Evolutionary conservation across 2,329 filamentous ascomycete species (phyloP).

Genomic region (Aspergillus intermedius): DNA sequence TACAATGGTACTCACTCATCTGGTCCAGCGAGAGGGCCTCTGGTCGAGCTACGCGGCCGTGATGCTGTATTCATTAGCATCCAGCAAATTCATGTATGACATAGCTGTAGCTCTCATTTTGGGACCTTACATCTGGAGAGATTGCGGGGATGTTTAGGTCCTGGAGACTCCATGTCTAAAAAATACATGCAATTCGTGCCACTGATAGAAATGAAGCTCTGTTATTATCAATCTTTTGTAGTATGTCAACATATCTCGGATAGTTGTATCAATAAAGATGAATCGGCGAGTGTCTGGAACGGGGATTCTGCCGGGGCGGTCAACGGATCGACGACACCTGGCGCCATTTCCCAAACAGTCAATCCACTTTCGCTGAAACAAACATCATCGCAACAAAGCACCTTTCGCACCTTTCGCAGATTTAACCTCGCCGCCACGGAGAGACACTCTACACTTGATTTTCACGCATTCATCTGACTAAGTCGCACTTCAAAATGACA

Average conservation of each 20-base stretch:
- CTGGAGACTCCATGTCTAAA: conserved; percentile 7
- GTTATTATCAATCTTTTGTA: not conserved
- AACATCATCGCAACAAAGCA: not conserved
- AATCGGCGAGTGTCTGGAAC: not conserved
- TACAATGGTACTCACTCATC: conserved; percentile 57
- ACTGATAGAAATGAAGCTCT: not conserved
- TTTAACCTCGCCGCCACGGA: not conserved
- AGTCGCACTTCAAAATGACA: conserved; percentile 42
- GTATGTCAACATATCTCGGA: not conserved
- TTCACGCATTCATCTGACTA: not conserved
- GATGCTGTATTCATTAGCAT: conserved; percentile 23
- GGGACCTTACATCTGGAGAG: conserved; percentile 30
- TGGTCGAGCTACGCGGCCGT: conserved; percentile 52
- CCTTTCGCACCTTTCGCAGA: not conserved
- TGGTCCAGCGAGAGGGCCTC: conserved; percentile 64
- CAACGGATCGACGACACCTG: conserved; percentile 11
- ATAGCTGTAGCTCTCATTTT: not conserved
- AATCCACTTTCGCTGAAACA: not conserved
- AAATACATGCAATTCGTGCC: not conserved
- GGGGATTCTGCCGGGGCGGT: conserved; percentile 18
- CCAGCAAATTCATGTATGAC: conserved; percentile 6
- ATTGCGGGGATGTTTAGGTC: conserved; percentile 25
- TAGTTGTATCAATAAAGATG: not conserved
- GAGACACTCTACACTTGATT: not conserved
- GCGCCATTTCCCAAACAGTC: not conserved